Evolutionary conservation across 2,329 filamentous ascomycete genomes (phyloP).

Genomic region (Monascus ruber): DNA sequence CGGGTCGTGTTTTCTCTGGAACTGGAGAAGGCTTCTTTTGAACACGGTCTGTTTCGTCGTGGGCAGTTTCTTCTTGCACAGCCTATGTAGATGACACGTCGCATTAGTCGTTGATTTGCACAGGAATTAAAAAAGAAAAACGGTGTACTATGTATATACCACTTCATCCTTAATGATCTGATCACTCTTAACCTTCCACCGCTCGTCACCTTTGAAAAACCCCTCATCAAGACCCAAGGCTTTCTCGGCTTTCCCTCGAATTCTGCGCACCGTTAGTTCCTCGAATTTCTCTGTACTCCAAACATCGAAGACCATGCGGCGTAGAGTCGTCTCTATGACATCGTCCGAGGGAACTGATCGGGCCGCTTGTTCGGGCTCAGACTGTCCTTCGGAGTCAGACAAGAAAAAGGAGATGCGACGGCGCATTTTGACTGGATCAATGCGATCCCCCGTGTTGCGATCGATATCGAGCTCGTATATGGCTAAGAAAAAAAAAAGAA

Average conservation of each 20-base stretch:
- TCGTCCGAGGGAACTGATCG: constrained; percentile 19
- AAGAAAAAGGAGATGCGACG: too few relatives aligned
- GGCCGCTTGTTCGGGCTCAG: constrained; percentile 9
- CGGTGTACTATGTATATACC: constrained; percentile 20
- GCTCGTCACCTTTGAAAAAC: constrained; percentile 43
- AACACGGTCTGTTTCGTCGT: background rate
- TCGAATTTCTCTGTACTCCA: constrained; percentile 32
- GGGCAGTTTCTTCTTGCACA: constrained; percentile 16
- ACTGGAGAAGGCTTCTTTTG: constrained; percentile 7
- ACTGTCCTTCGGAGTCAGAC: constrained; percentile 19
- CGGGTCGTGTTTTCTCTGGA: constrained; percentile 9
- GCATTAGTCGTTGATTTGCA: too few relatives aligned
- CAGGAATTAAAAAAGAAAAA: constrained; percentile 1
- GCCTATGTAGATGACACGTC: constrained; percentile 13
- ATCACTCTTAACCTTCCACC: constrained; percentile 47
- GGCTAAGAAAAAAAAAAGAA: too few relatives aligned
- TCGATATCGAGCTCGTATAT: too few relatives aligned
- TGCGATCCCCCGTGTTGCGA: background rate
- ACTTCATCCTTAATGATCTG: constrained; percentile 43
- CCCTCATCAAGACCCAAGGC: constrained; percentile 40
- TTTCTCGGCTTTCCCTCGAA: constrained; percentile 43
- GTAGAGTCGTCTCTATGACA: constrained; percentile 26
- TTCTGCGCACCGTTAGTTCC: constrained; percentile 46
- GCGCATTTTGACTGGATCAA: background rate
- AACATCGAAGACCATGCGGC: constrained; percentile 26